Evolutionary conservation across 2,329 filamentous ascomycete species (phyloP).

Genomic region (Rutstroemia sydowiana): DNA sequence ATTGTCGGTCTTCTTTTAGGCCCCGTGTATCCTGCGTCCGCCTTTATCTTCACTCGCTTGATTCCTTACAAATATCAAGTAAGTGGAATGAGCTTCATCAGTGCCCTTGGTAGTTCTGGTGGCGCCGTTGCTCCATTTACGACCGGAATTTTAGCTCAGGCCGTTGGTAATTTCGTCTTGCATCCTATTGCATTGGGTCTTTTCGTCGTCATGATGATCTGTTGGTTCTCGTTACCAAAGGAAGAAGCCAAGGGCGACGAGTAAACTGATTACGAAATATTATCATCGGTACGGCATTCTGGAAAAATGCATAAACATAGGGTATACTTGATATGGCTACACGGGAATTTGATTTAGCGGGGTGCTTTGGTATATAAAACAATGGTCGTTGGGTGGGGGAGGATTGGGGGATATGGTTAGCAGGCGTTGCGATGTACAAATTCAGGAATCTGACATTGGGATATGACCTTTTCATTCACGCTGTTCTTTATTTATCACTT

Average conservation of each 20-base stretch:
- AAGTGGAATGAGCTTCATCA: slow-evolving; percentile 59
- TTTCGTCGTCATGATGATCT: slow-evolving; percentile 57
- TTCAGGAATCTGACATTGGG: too few relatives aligned
- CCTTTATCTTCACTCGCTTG: slow-evolving; percentile 53
- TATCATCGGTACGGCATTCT: too few relatives aligned
- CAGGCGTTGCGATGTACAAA: too few relatives aligned
- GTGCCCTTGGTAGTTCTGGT: slow-evolving; percentile 61
- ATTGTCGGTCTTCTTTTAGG: slow-evolving; percentile 70
- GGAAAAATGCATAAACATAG: too few relatives aligned
- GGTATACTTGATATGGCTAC: too few relatives aligned
- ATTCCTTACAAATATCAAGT: slow-evolving; percentile 54
- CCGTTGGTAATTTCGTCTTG: slow-evolving; percentile 40
- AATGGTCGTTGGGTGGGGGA: too few relatives aligned
- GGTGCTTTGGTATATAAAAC: too few relatives aligned
- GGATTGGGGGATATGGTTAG: too few relatives aligned
- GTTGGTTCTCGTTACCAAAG: slow-evolving; percentile 55
- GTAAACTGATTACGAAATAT: slow-evolving; percentile 29
- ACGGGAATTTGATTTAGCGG: too few relatives aligned
- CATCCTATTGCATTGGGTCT: slow-evolving; percentile 55
- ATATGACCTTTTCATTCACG: too few relatives aligned
- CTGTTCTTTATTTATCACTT: too few relatives aligned
- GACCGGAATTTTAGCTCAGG: slow-evolving; percentile 40
- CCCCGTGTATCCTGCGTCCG: slow-evolving; percentile 70
- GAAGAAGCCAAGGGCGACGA: slow-evolving; percentile 54
- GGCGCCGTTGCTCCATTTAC: slow-evolving; percentile 55